These are phyloP conservation scores for Herpetomonas samuelpessoai DNA, from an alignment of 208 protist species.

Conservation along the genomic window DNA sequence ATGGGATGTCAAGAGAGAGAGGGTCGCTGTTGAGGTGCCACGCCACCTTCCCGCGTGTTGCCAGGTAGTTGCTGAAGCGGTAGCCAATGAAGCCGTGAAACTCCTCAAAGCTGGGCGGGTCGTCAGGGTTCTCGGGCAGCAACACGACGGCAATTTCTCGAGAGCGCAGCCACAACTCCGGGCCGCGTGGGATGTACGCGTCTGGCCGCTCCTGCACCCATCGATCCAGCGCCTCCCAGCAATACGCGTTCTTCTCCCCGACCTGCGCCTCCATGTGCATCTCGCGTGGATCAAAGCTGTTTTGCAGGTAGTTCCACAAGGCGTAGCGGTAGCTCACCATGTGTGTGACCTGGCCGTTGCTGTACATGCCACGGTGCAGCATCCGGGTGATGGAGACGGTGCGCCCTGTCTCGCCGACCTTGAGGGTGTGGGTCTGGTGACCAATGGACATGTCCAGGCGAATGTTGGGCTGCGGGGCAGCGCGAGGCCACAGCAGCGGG, in stretches of 20 bases:
- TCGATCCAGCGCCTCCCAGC: slow-evolving; percentile 72
- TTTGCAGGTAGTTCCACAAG: slow-evolving; percentile 76
- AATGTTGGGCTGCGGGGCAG: slow-evolving; percentile 52
- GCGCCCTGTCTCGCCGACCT: slow-evolving; percentile 68
- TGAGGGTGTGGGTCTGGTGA: slow-evolving; percentile 82
- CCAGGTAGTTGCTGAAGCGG: slow-evolving; percentile 60
- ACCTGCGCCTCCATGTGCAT: slow-evolving; percentile 66
- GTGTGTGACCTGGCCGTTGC: slow-evolving; percentile 63
- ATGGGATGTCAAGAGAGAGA: slow-evolving; percentile 26
- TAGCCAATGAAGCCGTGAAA: slow-evolving; percentile 72
- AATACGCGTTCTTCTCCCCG: slow-evolving; percentile 54
- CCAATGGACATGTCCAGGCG: slow-evolving; percentile 77
- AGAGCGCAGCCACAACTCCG: slow-evolving; percentile 32
- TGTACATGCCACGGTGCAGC: slow-evolving; percentile 85
- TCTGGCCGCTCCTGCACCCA: slow-evolving; percentile 57
- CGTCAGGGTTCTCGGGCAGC: slow-evolving; percentile 46
- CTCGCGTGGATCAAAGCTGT: slow-evolving; percentile 42
- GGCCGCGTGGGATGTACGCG: slow-evolving; percentile 39
- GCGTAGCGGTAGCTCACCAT: slow-evolving; percentile 66
- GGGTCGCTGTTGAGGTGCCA: slow-evolving; percentile 35
- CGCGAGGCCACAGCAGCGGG: slow-evolving; percentile 26
- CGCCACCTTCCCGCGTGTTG: slow-evolving; percentile 27
- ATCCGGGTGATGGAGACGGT: slow-evolving; percentile 70
- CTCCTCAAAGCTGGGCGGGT: slow-evolving; percentile 49
- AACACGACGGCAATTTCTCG: slow-evolving; percentile 66